These are phyloP conservation scores for Neonectria hederae DNA, from an alignment of 2,329 filamentous ascomycete species.

Conservation along the genomic window DNA sequence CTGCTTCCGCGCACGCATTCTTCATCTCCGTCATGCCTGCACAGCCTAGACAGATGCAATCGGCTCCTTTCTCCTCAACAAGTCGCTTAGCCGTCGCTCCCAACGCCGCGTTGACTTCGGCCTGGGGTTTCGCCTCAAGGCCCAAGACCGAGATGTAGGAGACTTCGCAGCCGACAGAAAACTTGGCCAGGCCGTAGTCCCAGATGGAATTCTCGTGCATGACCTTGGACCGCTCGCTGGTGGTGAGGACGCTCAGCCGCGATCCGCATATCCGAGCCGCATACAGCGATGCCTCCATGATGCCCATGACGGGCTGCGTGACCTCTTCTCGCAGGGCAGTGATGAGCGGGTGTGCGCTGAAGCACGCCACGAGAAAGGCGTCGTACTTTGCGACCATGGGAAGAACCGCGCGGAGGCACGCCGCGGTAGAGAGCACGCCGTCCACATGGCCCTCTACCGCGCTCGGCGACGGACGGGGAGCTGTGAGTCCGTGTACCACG, in stretches of 20 bases:
- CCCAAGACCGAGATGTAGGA: constrained; percentile 8
- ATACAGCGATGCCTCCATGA: constrained; percentile 14
- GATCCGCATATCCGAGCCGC: constrained; percentile 9
- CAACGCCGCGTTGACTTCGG: constrained; percentile 3
- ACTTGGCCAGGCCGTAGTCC: constrained; percentile 10
- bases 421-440: neutral
- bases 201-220: neutral
- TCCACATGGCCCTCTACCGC: constrained; percentile 8
- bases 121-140: constrained; percentile 8
- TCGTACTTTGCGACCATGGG: neutral
- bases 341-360: constrained; percentile 6
- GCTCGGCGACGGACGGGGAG: constrained; percentile 1
- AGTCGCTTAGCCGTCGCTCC: constrained; percentile 3
- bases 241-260: constrained; percentile 2
- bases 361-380: constrained; percentile 8
- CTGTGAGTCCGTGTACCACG: constrained; percentile 1
- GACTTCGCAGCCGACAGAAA: constrained; percentile 6
- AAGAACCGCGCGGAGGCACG: constrained; percentile 1
- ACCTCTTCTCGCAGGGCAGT: constrained; percentile 10
- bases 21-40: constrained; percentile 16
- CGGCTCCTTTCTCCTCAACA: neutral
- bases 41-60: constrained; percentile 12
- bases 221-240: constrained; percentile 11
- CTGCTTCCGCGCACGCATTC: constrained; percentile 9
- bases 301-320: constrained; percentile 8